Base-by-base conservation (phyloP, 2,329 filamentous ascomycete species). In the Endothia cerciana region DNA sequence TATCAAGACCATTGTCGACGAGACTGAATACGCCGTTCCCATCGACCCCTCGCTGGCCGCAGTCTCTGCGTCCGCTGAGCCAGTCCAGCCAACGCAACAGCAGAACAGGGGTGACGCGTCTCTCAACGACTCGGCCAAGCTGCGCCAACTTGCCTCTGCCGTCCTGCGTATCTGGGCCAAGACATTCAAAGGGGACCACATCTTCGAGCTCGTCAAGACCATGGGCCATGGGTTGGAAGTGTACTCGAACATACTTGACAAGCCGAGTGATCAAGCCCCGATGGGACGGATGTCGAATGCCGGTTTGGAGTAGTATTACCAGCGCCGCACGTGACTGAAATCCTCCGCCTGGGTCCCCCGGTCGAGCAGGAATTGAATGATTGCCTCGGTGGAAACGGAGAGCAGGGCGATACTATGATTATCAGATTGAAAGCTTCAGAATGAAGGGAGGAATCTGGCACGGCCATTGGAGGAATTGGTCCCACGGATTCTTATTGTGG, bases 131-230 rank as follows among this genome's bases (percentile, higher is more conserved):
- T 77, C 80, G 47, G 77, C 79, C 22, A 85, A 83, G 71, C 74
- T 88, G 59, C 79, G 84, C 19, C 84, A 86, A 70, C 77, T 88
- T 5, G 85, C 85, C 0, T 82, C 81, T 17, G 85, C 85, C 0
- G 85, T 89, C 33, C 82, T 88, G 40, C 79, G 85, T 41, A 78
- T 89, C 1, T 88, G 86, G 86, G 85, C 85, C 0, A 85, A 87
- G 72, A 84, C 85, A 0, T 88, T 88, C 73, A 87, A 87, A 68
- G 86, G 85, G 13, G 82, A 82, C 13, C 85, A 88, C 70, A 83
- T 88, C 7, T 88, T 88, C 70, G 85, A 88, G 65, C 81, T 87
- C 66, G 81, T 88, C 51, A 83, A 83, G 71, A 81, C 85, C 3
- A 86, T 89, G 79, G 85, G 85, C 0, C 78, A 79, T 19, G 85